Evolutionary conservation across 108 stramenopile genomes (phyloP).

Genomic region (Cyclotella cryptica): DNA sequence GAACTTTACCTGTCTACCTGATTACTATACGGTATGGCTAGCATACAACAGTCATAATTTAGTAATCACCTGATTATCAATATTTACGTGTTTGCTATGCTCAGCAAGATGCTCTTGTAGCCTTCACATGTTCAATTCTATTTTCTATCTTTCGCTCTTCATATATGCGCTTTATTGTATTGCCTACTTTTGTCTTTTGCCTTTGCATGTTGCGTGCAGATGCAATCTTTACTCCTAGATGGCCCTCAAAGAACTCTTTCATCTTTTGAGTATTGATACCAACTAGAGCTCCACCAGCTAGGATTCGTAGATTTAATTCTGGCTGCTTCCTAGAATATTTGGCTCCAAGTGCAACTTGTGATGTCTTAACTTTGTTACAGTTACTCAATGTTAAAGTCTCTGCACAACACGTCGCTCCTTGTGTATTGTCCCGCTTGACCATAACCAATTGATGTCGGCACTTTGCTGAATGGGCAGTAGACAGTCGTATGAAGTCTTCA

Average conservation of each 20-base stretch:
- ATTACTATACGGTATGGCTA: too few species aligned
- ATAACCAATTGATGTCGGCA: not conserved
- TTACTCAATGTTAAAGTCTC: not conserved
- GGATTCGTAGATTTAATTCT: not conserved
- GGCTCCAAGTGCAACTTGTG: not conserved
- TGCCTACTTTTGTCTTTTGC: not conserved
- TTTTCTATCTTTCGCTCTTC: not conserved
- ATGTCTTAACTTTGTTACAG: not conserved
- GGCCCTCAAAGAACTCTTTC: not conserved
- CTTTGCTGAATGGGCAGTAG: not conserved
- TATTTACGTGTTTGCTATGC: too few species aligned
- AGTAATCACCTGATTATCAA: too few species aligned
- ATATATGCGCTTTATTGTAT: not conserved
- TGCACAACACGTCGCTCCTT: not conserved
- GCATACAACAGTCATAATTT: too few species aligned
- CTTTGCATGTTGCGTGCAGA: not conserved
- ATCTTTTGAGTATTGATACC: not conserved
- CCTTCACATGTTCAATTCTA: not conserved
- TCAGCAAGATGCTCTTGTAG: too few species aligned
- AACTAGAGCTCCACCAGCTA: not conserved
- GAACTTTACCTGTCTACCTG: too few species aligned
- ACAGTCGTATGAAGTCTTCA: not conserved
- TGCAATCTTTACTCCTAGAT: not conserved
- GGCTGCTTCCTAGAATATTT: conserved; percentile 2
- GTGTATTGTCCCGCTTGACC: not conserved